Percentiles rank a stretch among this genome's conserved stretches.
Evolutionary conservation across 2,329 filamentous ascomycete species (phyloP).

Genomic region (Fusarium caatingaense): DNA sequence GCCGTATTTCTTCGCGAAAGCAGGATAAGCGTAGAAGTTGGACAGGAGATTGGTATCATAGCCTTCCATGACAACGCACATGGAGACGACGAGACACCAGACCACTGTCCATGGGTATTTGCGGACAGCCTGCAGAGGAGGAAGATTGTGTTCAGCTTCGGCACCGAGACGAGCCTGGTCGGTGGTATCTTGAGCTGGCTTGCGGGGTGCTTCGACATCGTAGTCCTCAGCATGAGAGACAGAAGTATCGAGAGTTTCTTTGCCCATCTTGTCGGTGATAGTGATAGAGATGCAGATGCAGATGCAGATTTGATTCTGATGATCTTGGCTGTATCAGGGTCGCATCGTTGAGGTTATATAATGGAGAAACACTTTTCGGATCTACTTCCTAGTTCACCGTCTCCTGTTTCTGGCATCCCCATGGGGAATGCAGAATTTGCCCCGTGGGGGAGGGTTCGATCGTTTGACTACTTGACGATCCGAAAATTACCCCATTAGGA

Average conservation of each 20-base stretch:
- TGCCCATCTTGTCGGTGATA: slow-evolving; percentile 4
- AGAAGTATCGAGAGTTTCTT: slow-evolving; percentile 13
- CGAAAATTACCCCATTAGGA: slow-evolving; percentile 40
- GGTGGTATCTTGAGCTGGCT: slow-evolving; percentile 11
- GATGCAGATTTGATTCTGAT: not conserved
- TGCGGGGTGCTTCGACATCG: slow-evolving; percentile 17
- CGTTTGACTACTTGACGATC: slow-evolving; percentile 1
- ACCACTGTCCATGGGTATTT: slow-evolving; percentile 52
- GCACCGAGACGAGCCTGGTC: slow-evolving; percentile 30
- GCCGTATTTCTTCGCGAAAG: slow-evolving; percentile 47
- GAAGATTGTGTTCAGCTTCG: slow-evolving; percentile 44
- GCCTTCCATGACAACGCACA: slow-evolving; percentile 59
- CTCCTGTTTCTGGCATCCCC: not conserved
- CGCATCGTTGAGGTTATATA: slow-evolving; percentile 27
- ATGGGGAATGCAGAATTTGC: not conserved
- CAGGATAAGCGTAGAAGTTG: slow-evolving; percentile 53
- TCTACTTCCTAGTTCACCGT: slow-evolving; percentile 12
- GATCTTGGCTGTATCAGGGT: slow-evolving; percentile 7
- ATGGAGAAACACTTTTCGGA: slow-evolving; percentile 2
- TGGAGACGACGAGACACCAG: slow-evolving; percentile 53
- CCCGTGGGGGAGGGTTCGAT: slow-evolving; percentile 12
- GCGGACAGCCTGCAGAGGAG: slow-evolving; percentile 44
- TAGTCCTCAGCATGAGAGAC: slow-evolving; percentile 22
- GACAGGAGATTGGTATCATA: slow-evolving; percentile 52
- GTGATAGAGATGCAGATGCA: not conserved